These are phyloP conservation scores for Gaeumannomyces tritici DNA, from an alignment of 2,329 filamentous ascomycete genomes.

Conservation along the genomic window DNA sequence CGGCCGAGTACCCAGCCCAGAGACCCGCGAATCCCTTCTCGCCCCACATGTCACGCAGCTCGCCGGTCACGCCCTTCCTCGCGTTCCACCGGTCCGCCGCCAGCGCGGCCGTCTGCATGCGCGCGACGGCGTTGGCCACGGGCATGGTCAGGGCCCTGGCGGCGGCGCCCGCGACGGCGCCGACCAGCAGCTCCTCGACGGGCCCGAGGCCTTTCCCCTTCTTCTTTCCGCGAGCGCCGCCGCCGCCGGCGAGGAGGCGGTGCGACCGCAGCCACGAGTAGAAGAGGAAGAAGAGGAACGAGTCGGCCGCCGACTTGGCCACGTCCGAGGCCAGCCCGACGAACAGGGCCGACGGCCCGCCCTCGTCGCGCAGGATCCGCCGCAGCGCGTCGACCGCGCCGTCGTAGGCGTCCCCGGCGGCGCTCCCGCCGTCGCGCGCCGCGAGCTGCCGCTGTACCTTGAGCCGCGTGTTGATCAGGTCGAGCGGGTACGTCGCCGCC, in stretches of 20 bases:
- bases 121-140: constrained; percentile 70
- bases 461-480: constrained; percentile 71
- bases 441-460: constrained; percentile 61
- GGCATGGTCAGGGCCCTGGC: constrained; percentile 72
- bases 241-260: constrained; percentile 15
- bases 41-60: constrained; percentile 50
- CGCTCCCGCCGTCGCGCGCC: constrained; percentile 20
- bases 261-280: constrained; percentile 45
- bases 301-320: constrained; percentile 60
- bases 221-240: constrained; percentile 3
- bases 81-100: constrained; percentile 23
- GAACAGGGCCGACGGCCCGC: constrained; percentile 63
- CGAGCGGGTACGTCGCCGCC: constrained; percentile 69
- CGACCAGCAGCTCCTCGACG: constrained; percentile 65
- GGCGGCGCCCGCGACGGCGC: constrained; percentile 63
- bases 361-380: constrained; percentile 63
- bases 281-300: constrained; percentile 78
- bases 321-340: constrained; percentile 54
- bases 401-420: constrained; percentile 33
- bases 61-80: constrained; percentile 28
- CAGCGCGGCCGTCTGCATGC: constrained; percentile 61
- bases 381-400: constrained; percentile 59
- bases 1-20: constrained; percentile 83
- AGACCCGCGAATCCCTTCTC: constrained; percentile 69
- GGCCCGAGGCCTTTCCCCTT: constrained; percentile 38